These are phyloP conservation scores for Leccinum rimulosum DNA, from an alignment of 768 basidiomycete species.

Conservation along the genomic window DNA sequence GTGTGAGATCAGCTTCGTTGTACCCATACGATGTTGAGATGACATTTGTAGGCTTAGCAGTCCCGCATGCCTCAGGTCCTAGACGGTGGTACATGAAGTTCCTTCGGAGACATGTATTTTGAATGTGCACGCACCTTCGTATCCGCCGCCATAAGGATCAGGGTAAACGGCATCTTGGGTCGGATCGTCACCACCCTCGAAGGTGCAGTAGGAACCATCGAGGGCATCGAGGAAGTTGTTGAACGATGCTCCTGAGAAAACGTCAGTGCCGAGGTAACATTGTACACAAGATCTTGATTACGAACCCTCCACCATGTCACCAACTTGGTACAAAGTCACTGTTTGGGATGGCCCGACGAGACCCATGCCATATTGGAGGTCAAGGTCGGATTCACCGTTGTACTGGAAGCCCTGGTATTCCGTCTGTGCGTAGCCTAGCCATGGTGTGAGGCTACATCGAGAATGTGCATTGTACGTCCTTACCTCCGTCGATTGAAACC, in stretches of 20 bases:
- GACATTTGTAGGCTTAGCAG: slow-evolving; percentile 33
- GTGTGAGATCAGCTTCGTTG: slow-evolving; percentile 36
- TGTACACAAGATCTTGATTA: background rate
- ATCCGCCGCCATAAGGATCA: slow-evolving; percentile 23
- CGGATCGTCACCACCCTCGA: slow-evolving; percentile 34
- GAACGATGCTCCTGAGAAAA: slow-evolving; percentile 24
- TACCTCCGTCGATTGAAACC: slow-evolving; percentile 34
- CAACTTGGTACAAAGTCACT: slow-evolving; percentile 33
- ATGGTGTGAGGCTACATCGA: background rate
- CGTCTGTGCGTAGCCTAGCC: slow-evolving; percentile 20
- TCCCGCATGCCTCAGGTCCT: slow-evolving; percentile 38
- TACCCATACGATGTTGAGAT: slow-evolving; percentile 42
- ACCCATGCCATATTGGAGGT: slow-evolving; percentile 32
- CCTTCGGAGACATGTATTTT: background rate
- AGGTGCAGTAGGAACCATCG: slow-evolving; percentile 34
- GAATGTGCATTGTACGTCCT: background rate
- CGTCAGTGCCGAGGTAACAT: slow-evolving; percentile 2
- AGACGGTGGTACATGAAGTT: background rate
- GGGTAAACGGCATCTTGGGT: slow-evolving; percentile 28
- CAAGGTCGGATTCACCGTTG: slow-evolving; percentile 33
- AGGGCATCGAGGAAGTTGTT: slow-evolving; percentile 37
- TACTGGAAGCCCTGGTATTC: slow-evolving; percentile 19
- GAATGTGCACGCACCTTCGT: slow-evolving; percentile 11
- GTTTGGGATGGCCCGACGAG: slow-evolving; percentile 23
- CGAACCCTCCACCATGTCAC: slow-evolving; percentile 29